phyloP scores from a whole-genome alignment of 441 rosid genomes.

The Jatropha podagrica region DNA sequence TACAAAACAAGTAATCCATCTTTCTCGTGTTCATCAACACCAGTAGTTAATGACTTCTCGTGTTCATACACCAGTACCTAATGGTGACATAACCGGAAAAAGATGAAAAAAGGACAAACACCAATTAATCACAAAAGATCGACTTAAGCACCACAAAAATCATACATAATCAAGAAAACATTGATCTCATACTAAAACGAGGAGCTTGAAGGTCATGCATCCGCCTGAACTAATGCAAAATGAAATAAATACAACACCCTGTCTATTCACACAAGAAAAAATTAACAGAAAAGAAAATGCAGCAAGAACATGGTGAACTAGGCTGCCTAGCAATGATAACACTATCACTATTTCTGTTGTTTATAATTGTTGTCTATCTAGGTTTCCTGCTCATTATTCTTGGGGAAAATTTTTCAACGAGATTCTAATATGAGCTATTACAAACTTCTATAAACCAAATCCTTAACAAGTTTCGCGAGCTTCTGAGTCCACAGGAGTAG shows the following conservation, averaged over 20 bases:
- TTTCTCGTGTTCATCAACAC: too few species aligned
- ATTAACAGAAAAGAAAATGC: slow-evolving; percentile 15
- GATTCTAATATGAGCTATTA: slow-evolving; percentile 16
- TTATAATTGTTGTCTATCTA: slow-evolving; percentile 20
- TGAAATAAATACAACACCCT: slow-evolving; percentile 20
- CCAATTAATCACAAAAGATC: slow-evolving; percentile 6
- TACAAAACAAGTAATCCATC: too few species aligned
- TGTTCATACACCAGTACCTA: too few species aligned
- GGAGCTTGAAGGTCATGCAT: slow-evolving; percentile 13
- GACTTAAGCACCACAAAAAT: not conserved
- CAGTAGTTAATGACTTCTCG: too few species aligned
- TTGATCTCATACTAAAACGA: slow-evolving; percentile 20
- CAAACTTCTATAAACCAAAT: slow-evolving; percentile 18
- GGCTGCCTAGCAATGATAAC: slow-evolving; percentile 19
- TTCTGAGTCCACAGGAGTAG: slow-evolving; percentile 16
- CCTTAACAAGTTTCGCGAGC: slow-evolving; percentile 7
- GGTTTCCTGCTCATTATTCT: slow-evolving; percentile 25
- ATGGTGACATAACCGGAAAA: too few species aligned
- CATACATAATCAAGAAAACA: slow-evolving; percentile 2
- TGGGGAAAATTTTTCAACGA: slow-evolving; percentile 19
- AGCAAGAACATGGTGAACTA: slow-evolving; percentile 22
- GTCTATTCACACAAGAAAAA: slow-evolving; percentile 23
- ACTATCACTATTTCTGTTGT: slow-evolving; percentile 17
- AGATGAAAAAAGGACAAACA: too few species aligned
- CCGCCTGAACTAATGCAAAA: slow-evolving; percentile 12